A percentile compares a stretch with the other conserved stretches of the same genome.
These are phyloP conservation scores for Elsinoe australis DNA, from an alignment of 2,329 filamentous ascomycete genomes.

Conservation along the genomic window DNA sequence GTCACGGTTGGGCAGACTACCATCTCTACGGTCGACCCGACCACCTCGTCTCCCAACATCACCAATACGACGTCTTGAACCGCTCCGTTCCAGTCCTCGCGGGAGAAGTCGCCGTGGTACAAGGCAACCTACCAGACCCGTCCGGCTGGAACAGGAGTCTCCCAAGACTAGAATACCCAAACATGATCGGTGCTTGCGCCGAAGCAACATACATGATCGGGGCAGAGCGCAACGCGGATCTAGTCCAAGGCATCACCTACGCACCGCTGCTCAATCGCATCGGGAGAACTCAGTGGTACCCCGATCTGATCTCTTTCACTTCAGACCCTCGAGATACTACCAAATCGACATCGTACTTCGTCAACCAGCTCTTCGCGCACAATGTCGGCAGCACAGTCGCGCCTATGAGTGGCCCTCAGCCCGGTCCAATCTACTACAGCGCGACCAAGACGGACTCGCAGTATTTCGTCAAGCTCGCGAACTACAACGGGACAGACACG, in stretches of 20 bases:
- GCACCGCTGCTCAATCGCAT: conserved; percentile 22
- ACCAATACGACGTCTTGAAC: conserved; percentile 38
- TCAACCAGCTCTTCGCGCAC: conserved; percentile 20
- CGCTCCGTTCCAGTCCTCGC: conserved; percentile 31
- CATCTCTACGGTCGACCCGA: conserved; percentile 29
- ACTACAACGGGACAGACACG: conserved; percentile 8
- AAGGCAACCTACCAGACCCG: conserved; percentile 44
- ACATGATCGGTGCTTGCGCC: conserved; percentile 49
- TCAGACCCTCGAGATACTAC: conserved; percentile 30
- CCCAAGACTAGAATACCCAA: conserved; percentile 20
- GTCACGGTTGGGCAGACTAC: conserved; percentile 26
- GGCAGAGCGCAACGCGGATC: conserved; percentile 52
- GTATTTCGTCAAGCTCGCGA: conserved; percentile 7
- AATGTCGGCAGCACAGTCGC: background rate
- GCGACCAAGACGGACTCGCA: background rate
- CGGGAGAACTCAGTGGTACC: conserved; percentile 22
- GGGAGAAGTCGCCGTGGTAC: conserved; percentile 46
- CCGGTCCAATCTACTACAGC: background rate
- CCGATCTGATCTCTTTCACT: conserved; percentile 33
- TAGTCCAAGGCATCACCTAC: conserved; percentile 47
- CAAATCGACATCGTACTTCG: conserved; percentile 3
- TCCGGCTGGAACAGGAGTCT: conserved; percentile 31
- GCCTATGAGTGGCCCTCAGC: background rate
- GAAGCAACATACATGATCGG: conserved; percentile 58
- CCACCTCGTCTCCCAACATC: conserved; percentile 22